Conservation (phyloP, 129 eudicot species). For the Apium graveolens region DNA sequence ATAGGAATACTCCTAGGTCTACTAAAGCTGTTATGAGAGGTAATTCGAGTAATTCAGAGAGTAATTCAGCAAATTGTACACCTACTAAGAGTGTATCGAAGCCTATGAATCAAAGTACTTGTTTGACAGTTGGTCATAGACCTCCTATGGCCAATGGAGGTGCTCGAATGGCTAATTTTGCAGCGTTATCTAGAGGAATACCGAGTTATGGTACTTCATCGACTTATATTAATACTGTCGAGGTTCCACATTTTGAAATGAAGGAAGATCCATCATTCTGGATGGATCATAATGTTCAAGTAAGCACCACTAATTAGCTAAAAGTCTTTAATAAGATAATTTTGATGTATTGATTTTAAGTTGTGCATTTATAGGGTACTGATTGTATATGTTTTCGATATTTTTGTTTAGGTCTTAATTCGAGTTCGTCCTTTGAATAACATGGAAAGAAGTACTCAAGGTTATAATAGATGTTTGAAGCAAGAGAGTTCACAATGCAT, state of each 20-base stretch:
- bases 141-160: conserved; percentile 36
- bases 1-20: conserved; percentile 44
- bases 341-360: background rate
- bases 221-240: conserved; percentile 50
- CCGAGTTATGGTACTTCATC: conserved; percentile 34
- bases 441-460: conserved; percentile 59
- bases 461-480: conserved; percentile 74
- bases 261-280: conserved; percentile 96
- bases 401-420: conserved; percentile 54
- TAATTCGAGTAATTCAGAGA: conserved; percentile 48
- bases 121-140: conserved; percentile 44
- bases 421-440: conserved; percentile 72
- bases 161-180: conserved; percentile 39
- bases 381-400: conserved; percentile 6
- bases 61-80: conserved; percentile 58
- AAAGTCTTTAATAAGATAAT: background rate
- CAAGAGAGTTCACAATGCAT: conserved; percentile 84
- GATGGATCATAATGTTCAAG: conserved; percentile 97
- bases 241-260: conserved; percentile 85
- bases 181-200: conserved; percentile 54
- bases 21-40: conserved; percentile 44
- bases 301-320: conserved; percentile 21
- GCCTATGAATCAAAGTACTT: conserved; percentile 63
- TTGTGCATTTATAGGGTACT: background rate
- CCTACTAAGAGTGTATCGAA: conserved; percentile 86